Evolutionary conservation across 129 eudicot genomes (phyloP), one percentile per base, ranked within the genome.

Genomic region (Artemisia tridentata): DNA sequence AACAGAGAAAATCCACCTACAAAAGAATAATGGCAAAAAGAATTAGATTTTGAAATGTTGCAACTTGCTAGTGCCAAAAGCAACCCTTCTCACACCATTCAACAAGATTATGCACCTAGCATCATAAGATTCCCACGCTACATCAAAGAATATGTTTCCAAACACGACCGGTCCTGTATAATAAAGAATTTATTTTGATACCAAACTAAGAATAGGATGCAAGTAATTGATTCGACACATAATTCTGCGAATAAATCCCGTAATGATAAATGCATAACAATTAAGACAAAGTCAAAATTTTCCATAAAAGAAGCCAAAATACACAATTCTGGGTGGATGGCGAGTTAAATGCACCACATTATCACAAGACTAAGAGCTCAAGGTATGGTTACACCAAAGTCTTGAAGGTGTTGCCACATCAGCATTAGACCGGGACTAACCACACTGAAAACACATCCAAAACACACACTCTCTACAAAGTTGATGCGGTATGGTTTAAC

Each of bases 11-110:
- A 31, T 69, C 82, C 72, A 75, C 83, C 84, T 72, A 57, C 65
- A 82, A 76, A 63, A 60, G 61, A 47, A 25, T 25, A 52, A 62
- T 16, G 48, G 20, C 43, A 57, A 51, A 67, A 31, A 66, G 57
- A 85, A 50, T 79, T 60, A 74, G 79, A 78, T 57, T 59, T 68
- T 66, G 53, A 74, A 68, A 78, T 68, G 47, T 58, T 62, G 60
- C 58, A 69, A 69, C 63, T 52, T 27, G 46, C 67, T 46, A 14
- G 31, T 62, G 63, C 47, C 43, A 75, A 76, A 77, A 77, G 80
- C 51, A 61, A 69, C n/a, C 71, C 65, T 70, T n/a, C 49, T 62
- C 69, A 61, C 75, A 68, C 68, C 52, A 77, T 50, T 20, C 64
- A 69, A 69, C 34, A 72, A 10, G 21, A 7, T 49, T 49, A 67